These are phyloP conservation scores for Coniferiporia weirii DNA, from an alignment of 1,284 basidiomycete genomes.

Conservation along the genomic window DNA sequence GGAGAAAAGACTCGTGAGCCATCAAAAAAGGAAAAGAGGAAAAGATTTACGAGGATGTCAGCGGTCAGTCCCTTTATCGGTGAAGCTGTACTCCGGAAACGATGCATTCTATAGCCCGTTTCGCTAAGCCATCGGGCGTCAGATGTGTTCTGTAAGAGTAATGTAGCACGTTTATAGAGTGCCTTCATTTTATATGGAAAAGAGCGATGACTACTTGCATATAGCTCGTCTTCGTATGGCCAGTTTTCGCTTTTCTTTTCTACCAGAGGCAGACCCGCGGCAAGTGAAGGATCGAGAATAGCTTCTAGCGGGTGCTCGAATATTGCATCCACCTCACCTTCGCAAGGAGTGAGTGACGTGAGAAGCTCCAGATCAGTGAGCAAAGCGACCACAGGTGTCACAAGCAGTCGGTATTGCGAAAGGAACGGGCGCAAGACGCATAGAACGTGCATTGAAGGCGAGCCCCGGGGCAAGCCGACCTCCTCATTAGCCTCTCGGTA, in stretches of 20 bases:
- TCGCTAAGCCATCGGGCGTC: conserved; percentile 48
- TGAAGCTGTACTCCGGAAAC: conserved; percentile 69
- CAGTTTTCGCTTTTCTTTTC: conserved; percentile 63
- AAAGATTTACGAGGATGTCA: conserved; percentile 58
- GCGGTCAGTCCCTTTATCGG: conserved; percentile 80
- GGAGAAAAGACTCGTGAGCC: neutral
- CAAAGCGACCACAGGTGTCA: conserved; percentile 70
- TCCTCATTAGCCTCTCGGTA: conserved; percentile 81
- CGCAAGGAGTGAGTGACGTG: conserved; percentile 45
- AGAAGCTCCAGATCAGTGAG: conserved; percentile 53
- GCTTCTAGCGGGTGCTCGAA: conserved; percentile 76
- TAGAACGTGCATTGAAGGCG: conserved; percentile 56
- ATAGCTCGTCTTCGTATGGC: conserved; percentile 64
- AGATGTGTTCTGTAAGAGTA: conserved; percentile 41
- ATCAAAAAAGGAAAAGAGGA: neutral
- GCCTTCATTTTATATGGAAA: neutral
- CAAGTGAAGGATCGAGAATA: conserved; percentile 54
- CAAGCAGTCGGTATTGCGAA: conserved; percentile 55
- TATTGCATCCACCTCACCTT: conserved; percentile 70
- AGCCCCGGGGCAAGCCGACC: conserved; percentile 58
- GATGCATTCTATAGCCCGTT: conserved; percentile 62
- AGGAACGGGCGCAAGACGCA: conserved; percentile 68
- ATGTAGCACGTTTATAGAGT: neutral
- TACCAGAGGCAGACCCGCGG: conserved; percentile 44
- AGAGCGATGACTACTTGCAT: conserved; percentile 37